Base-by-base conservation (phyloP, 163 green algal species). In the Smithsoniella earleae region DNA sequence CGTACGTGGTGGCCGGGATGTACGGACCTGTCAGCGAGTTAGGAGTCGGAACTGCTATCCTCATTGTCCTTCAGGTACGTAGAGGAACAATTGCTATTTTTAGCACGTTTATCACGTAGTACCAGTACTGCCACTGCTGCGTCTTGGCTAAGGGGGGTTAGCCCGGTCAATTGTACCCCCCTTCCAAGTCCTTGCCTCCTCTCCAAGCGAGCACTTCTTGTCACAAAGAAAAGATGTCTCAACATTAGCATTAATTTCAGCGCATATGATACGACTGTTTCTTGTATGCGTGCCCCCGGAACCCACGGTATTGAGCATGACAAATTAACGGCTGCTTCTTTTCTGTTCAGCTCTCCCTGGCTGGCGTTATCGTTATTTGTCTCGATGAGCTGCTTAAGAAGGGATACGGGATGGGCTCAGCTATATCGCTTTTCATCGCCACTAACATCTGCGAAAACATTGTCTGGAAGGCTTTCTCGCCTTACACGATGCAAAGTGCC, bases 381-480 rank as follows among this genome's bases (percentile, higher is more conserved):
- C 87, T 99, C 43, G 95, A 99, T 80, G 92, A 98, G 78, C 89
- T 99, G 77, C 86, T 99, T 63, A 86, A 95, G 76, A 93, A 97
- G 82, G 95, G 95, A 52, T 98, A 97, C 81, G 95, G 95, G 64
- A 83, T 99, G 33, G 95, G 95, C 34, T 96, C 89, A 16, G 95
- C 90, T 66, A 99, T 98, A 76, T 98, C 92, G 18, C 90, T 99
- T 33, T 99, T 99, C 89, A 99, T 99, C 76, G 95, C 95, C 77
- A 98, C 94, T 75, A 99, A 99, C 88, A 98, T 98, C 80, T 99
- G 95, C 84, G 94, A 99, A 82, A 91, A 77, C 76, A 98, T 99
- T 82, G 94, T 98, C 83, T 99, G 95, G 95, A 98, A 98, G 86
- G 90, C 94, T 3, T 97, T 99, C 86, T 69, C 77, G 69, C 90